Base-by-base conservation (phyloP, 208 protist genomes). In the Leishmania amazonensis region DNA sequence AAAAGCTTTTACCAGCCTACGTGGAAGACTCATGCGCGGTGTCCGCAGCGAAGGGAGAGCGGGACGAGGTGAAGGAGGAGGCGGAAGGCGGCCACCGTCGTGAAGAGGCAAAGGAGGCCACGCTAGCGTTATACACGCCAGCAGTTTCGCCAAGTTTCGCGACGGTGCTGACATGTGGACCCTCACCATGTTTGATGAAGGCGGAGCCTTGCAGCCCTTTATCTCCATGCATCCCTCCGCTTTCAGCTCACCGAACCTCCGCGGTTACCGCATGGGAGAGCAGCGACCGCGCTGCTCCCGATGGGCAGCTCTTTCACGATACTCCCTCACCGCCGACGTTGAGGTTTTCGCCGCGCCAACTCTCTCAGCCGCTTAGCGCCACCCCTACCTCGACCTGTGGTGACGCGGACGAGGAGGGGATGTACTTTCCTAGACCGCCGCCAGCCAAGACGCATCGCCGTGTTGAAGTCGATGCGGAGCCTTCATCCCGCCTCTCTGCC, bases 371-470 rank as follows among this genome's bases (percentile, higher is more conserved):
- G 47, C 75, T 51, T 40, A 78, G 75, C 57, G 75, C 75, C 57
- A 78, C 75, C 15, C 75, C 75, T 2, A 40, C 57, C 35, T 78
- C 75, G n/a, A 49, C 35, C 38, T n/a, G n/a, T 49, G 57, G 68
- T 47, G 81, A 80, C 58, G 57, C 45, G 21, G 81, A 70, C 13
- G 76, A 80, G 31, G 81, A 84, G n/a, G 57, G 24, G 17, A n/a
- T 72, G 38, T 84, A 75, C 76, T 84, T 84, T 42, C 81, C 81
- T 28, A 80, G 42, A 11, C 81, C 76, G 21, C 80, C 80, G n/a
- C 42, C 65, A 8, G 58, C 13, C 35, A 65, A 31, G 38, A 13
- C 35, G 75, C 57, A 64, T 49, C 24, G 75, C 21, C 31, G 42
- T 54, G 21, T 6, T 51, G 70, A 74, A 17, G 31, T 13, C 28